Percentiles rank a stretch among this genome's conserved stretches.
Evolutionary conservation across 164 flowering plant species (phyloP).

Genomic region (Saururus chinensis): DNA sequence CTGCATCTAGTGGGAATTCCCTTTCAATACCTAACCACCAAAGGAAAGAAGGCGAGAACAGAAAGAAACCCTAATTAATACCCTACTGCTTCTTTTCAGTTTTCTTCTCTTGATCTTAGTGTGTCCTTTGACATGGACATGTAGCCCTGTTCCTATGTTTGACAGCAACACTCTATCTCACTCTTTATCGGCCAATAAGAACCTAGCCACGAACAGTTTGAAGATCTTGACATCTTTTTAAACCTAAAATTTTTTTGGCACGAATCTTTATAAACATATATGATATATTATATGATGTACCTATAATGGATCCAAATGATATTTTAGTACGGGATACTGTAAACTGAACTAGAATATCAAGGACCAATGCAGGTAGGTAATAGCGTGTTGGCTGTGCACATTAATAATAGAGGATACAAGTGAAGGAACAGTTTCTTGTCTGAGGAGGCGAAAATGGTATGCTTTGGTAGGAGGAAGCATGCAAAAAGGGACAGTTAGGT

Average conservation of each 20-base stretch:
- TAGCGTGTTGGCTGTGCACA: neutral
- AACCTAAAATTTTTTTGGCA: too few relatives aligned
- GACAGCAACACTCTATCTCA: neutral
- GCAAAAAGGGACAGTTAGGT: neutral
- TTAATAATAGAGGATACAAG: neutral
- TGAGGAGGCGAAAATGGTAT: neutral
- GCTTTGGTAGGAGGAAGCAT: conserved; percentile 1
- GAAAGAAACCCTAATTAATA: neutral
- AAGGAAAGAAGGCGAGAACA: neutral
- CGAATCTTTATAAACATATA: too few relatives aligned
- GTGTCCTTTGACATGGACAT: neutral
- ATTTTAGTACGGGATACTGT: neutral
- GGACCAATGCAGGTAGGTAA: neutral
- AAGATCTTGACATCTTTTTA: too few relatives aligned
- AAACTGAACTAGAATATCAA: conserved; percentile 4
- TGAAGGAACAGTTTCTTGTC: neutral
- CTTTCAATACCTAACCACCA: conserved; percentile 8
- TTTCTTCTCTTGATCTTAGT: neutral
- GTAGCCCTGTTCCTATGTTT: neutral
- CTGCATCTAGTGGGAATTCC: conserved; percentile 3
- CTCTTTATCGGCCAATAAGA: too few relatives aligned
- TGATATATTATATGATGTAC: too few relatives aligned
- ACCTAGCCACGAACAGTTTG: too few relatives aligned
- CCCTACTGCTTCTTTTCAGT: neutral
- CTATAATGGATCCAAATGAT: conserved; percentile 6